Evolutionary conservation across 2,329 filamentous ascomycete species (phyloP), one percentile per base, ranked within the genome.

Genomic region (Colletotrichum ledebouriae): DNA sequence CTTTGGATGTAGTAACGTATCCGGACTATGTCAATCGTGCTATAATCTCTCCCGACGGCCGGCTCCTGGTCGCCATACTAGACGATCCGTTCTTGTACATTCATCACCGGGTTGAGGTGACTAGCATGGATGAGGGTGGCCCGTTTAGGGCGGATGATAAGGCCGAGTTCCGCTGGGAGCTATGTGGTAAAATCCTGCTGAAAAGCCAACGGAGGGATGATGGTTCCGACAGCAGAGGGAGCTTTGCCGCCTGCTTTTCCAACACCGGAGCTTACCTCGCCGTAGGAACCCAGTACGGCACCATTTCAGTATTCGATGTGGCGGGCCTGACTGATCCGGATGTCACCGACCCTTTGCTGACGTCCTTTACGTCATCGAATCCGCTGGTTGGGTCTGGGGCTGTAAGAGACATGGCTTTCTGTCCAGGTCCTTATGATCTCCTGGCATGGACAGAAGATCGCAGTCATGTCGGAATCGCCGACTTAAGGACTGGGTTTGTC

Each of bases 361-460:
- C 90, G 22, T 87, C 90, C 9, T 94, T 98, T 74, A 87, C 87
- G 66, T 94, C 94, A 15, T 94, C 94, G 0, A 85, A 93, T 69
- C 88, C 93, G 0, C 86, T 87, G 68, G 85, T 84, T n/a, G 86
- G 88, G 22, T 85, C 87, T 20, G 95, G 95, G 49, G 94, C 95
- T 37, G 90, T 98, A 60, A 88, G 96, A 70, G 93, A 94, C 70
- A 97, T 98, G 92, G 87, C 91, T 1, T 99, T 99, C 76, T 94
- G 93, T 4, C 94, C 95, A 0, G 92, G 92, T 1, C 93, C 94
- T 0, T 95, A 91, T 84, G 95, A 98, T 76, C 87, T 99, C 17
- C 83, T 99, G 46, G 92, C 97, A 6, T 98, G 96, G 94, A 93
- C 94, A 9, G 96, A 99, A 78, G 93, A 97, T 74, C 90, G 92